Evolutionary conservation across 2,329 filamentous ascomycete species (phyloP).

Genomic region (Dactylellina drechsleri): DNA sequence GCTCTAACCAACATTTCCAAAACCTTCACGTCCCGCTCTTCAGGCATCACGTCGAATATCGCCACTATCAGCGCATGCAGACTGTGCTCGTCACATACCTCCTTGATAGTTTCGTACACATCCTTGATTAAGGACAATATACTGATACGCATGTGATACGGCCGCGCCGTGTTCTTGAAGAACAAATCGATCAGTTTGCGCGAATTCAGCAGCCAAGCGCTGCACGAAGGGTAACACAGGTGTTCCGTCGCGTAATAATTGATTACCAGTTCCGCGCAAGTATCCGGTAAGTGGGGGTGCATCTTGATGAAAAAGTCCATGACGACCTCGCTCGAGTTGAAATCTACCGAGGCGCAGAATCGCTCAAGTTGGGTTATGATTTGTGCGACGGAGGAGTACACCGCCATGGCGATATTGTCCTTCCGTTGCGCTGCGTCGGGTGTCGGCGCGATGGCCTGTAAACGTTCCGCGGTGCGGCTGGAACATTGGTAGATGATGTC

Average conservation of each 20-base stretch:
- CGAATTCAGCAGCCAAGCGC: conserved; percentile 74
- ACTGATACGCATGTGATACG: conserved; percentile 71
- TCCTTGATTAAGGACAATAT: conserved; percentile 70
- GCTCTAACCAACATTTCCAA: conserved; percentile 73
- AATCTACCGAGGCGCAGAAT: conserved; percentile 63
- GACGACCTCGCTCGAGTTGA: conserved; percentile 73
- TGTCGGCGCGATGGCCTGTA: conserved; percentile 53
- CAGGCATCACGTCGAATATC: conserved; percentile 70
- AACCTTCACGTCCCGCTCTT: conserved; percentile 73
- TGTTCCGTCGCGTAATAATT: conserved; percentile 75
- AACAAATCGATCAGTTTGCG: conserved; percentile 71
- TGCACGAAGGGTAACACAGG: conserved; percentile 76
- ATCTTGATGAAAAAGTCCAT: conserved; percentile 74
- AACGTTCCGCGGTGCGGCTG: conserved; percentile 52
- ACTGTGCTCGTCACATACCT: conserved; percentile 69
- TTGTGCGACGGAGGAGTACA: conserved; percentile 60
- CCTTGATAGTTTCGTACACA: conserved; percentile 66
- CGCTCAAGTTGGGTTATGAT: conserved; percentile 66
- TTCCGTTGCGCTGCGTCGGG: conserved; percentile 36
- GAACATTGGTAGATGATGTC: conserved; percentile 59
- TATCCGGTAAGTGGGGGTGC: conserved; percentile 72
- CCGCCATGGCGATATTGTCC: conserved; percentile 51
- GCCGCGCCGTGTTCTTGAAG: conserved; percentile 71
- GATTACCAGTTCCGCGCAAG: conserved; percentile 72
- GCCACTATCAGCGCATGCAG: conserved; percentile 71